Evolutionary conservation across 108 stramenopile species (phyloP).

Genomic region (Hondaea fermentalgiana): DNA sequence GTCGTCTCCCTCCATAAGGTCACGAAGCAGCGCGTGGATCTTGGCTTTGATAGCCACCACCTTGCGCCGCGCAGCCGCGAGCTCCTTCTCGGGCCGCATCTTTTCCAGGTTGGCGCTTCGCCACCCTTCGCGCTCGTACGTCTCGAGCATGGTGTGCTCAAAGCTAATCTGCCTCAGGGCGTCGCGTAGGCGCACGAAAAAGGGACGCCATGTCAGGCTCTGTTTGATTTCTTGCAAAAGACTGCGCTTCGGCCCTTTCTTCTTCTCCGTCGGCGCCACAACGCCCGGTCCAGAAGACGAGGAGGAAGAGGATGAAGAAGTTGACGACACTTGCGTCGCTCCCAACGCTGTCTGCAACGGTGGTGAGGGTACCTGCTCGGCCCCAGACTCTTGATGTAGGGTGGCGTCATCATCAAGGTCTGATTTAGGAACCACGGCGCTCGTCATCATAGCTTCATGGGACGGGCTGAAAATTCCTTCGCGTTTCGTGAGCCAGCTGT

Average conservation of each 20-base stretch:
- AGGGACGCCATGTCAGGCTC: neutral
- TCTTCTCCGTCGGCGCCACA: neutral
- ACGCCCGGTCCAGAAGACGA: no score
- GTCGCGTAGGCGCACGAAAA: neutral
- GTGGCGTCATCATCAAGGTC: neutral
- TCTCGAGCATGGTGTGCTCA: neutral
- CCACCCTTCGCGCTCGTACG: constrained; percentile 13
- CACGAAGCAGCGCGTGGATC: neutral
- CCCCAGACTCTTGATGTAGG: neutral
- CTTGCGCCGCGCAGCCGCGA: neutral
- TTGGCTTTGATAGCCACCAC: neutral
- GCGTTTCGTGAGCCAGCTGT: no score
- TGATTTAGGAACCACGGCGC: neutral
- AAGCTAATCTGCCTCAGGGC: neutral
- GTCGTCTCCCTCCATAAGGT: neutral
- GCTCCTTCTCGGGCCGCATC: constrained; percentile 16
- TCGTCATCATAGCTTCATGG: neutral
- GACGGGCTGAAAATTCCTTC: no score
- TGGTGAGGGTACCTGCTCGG: neutral
- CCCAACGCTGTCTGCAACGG: no score
- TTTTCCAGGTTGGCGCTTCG: neutral
- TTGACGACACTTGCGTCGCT: no score
- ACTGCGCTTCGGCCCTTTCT: neutral
- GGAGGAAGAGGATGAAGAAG: no score
- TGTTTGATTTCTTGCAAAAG: neutral